Evolutionary conservation across 805 yeast species (phyloP).

Genomic region (Myxozyma kluyveri): DNA sequence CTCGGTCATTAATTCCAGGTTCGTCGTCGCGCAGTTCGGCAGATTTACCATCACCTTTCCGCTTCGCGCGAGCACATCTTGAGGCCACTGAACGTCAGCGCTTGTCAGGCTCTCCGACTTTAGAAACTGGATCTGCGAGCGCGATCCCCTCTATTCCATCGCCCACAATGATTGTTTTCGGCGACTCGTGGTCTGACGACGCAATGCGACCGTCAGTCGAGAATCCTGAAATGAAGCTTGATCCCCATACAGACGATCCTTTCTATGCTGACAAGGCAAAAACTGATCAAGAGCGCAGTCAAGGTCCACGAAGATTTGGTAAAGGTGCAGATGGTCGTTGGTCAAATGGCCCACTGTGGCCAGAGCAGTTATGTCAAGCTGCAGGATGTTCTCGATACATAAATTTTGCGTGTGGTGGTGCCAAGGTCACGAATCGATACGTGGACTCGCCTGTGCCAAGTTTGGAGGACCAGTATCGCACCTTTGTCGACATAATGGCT

Average conservation of each 20-base stretch:
- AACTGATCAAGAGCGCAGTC: background rate
- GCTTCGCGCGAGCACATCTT: background rate
- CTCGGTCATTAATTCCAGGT: no score
- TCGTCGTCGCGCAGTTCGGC: background rate
- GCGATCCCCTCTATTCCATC: no score
- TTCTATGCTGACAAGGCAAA: background rate
- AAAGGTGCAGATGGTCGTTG: conserved; percentile 24
- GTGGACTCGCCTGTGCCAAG: conserved; percentile 26
- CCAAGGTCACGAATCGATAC: conserved; percentile 21
- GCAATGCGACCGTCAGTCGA: conserved; percentile 13
- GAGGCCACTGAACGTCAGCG: no score
- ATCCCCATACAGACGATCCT: background rate
- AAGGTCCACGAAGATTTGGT: conserved; percentile 11
- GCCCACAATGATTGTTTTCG: conserved; percentile 18
- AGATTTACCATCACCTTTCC: background rate
- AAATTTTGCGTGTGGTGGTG: conserved; percentile 28
- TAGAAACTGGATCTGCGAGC: no score
- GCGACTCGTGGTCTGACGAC: conserved; percentile 30
- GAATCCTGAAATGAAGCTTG: background rate
- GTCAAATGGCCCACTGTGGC: conserved; percentile 27
- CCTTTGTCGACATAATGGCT: conserved; percentile 4
- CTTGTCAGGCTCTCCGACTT: no score
- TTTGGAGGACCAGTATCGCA: conserved; percentile 7
- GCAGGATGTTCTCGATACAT: conserved; percentile 10
- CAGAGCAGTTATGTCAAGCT: conserved; percentile 20